Base-by-base conservation (phyloP, 108 stramenopile species). In the Discostella stelligeroides region DNA sequence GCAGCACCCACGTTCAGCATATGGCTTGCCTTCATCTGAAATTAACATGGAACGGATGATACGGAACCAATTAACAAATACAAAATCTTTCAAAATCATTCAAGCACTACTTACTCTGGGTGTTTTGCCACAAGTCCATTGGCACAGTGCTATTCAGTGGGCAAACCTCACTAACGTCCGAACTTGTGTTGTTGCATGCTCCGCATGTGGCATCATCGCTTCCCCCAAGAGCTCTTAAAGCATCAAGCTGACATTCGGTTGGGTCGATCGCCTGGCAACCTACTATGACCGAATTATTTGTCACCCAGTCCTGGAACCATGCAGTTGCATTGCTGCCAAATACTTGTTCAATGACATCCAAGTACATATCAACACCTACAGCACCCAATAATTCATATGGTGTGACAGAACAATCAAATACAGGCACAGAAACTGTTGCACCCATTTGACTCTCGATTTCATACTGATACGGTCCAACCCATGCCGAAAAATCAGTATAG, bases 401-500 rank as follows among this genome's bases (percentile, higher is more conserved):
- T n/a, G n/a, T n/a, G n/a, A n/a, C n/a, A n/a, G n/a, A n/a, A n/a
- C n/a, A n/a, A 68, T 88, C 84, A 59, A 72, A 88, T 0, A 85
- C 87, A 38, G 85, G 87, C 28, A 75, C 83, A 27, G 82, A 84
- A 17, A 82, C 83, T n/a, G 85, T 84, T 14, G 83, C 84, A 0
- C 85, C 85, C 56, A 76, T 66, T 17, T 47, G 41, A 23, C 57
- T 63, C 23, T 60, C 60, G 1, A 60, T 58, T 28, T 23, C 27
- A 61, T 70, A 84, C 30, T 41, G 20, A 50, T 88, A 88, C 17
- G 85, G 87, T n/a, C 84, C 79, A 11, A 86, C 85, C 87, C 85
- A 88, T 23, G 83, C 77, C 23, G 49, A 42, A 39, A 86, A 88
- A 25, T 86, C 51, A 34, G 58, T 48, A 43, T 88, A 84, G 9